These are phyloP conservation scores for Saksenaea vasiformis DNA, from an alignment of 371 early-diverging fungal species.

Conservation along the genomic window DNA sequence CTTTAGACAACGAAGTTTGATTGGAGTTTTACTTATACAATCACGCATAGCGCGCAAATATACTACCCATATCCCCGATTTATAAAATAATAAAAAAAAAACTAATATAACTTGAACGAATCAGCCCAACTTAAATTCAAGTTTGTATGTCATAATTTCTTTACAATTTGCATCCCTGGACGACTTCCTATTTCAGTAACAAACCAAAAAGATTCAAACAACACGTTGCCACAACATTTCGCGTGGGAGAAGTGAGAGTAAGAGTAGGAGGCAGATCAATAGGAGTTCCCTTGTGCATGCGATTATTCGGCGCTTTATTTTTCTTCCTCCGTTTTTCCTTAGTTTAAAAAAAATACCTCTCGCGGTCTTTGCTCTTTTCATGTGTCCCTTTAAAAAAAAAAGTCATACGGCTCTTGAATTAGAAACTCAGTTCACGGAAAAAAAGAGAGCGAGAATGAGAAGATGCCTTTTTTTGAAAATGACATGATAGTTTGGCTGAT, in stretches of 20 bases:
- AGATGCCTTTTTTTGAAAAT: neutral
- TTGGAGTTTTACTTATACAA: neutral
- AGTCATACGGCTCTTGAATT: neutral
- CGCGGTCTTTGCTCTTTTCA: neutral
- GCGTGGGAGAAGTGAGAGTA: conserved; percentile 4
- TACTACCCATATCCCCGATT: neutral
- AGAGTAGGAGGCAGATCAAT: neutral
- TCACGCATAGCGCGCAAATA: neutral
- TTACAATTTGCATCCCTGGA: conserved; percentile 2
- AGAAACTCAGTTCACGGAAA: conserved; percentile 2
- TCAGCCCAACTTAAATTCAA: conserved; percentile 4
- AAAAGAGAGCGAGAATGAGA: neutral
- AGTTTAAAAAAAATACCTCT: neutral
- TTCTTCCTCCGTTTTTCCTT: conserved; percentile 5
- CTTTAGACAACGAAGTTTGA: neutral
- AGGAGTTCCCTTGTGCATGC: conserved; percentile 7
- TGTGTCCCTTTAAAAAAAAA: neutral
- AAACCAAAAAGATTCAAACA: conserved; percentile 5
- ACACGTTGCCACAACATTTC: neutral
- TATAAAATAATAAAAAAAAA: neutral
- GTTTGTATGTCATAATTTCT: neutral
- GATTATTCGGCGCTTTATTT: conserved; percentile 2
- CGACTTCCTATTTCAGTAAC: neutral
- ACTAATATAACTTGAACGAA: neutral
- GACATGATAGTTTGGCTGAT: conserved; percentile 4